Evolutionary conservation across 1,284 basidiomycete genomes (phyloP).

Genomic region (Hemileia vastatrix): DNA sequence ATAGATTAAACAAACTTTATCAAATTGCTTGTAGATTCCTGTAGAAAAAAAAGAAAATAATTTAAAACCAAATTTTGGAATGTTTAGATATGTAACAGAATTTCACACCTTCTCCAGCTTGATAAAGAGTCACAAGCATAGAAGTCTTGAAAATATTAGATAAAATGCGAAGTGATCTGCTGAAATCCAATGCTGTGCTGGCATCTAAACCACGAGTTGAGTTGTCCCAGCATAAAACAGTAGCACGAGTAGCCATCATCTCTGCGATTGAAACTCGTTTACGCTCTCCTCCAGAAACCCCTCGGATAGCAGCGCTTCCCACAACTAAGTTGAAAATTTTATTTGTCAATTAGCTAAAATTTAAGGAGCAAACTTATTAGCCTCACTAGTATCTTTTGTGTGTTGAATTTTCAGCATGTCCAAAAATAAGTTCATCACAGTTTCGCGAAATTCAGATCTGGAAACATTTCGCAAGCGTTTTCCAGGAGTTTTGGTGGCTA

Average conservation of each 20-base stretch:
- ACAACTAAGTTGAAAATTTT: constrained; percentile 49
- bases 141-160: constrained; percentile 49
- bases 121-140: constrained; percentile 48
- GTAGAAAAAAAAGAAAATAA: constrained; percentile 17
- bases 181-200: constrained; percentile 54
- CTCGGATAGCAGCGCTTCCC: constrained; percentile 52
- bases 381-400: constrained; percentile 20
- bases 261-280: constrained; percentile 58
- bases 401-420: constrained; percentile 54
- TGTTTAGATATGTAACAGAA: too few species aligned
- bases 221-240: constrained; percentile 38
- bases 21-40: constrained; percentile 47
- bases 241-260: constrained; percentile 49
- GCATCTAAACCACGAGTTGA: constrained; percentile 68
- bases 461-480: constrained; percentile 50
- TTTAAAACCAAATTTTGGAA: constrained; percentile 26
- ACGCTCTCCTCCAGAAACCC: constrained; percentile 53
- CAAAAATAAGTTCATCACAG: constrained; percentile 51
- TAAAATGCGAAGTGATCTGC: constrained; percentile 52
- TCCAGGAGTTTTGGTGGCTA: constrained; percentile 51
- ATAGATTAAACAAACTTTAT: constrained; percentile 60
- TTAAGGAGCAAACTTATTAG: background rate
- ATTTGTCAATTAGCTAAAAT: constrained; percentile 48
- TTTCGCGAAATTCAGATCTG: constrained; percentile 49
- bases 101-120: constrained; percentile 56